Evolutionary conservation across 306 rosid genomes (phyloP).

Genomic region (Spatholobus suberectus): DNA sequence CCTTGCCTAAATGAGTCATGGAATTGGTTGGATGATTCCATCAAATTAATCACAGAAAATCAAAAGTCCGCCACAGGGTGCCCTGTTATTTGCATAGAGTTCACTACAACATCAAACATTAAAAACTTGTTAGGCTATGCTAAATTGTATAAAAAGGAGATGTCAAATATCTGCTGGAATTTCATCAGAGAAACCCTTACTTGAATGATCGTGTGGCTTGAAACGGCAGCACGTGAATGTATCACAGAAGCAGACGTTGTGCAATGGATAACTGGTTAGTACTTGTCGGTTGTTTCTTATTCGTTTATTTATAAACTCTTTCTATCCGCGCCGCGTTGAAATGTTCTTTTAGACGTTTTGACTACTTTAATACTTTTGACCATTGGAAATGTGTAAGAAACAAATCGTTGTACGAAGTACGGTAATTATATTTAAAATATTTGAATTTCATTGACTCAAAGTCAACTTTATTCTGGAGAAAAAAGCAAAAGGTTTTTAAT

Average conservation of each 20-base stretch:
- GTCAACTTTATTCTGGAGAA: too few relatives aligned
- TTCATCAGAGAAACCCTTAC: neutral
- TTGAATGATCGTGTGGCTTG: neutral
- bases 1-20: conserved; percentile 21
- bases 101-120: neutral
- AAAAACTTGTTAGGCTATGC: neutral
- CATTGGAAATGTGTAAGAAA: too few relatives aligned
- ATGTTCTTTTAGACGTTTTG: too few relatives aligned
- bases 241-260: neutral
- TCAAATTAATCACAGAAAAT: neutral
- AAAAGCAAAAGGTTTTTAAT: too few relatives aligned
- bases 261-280: too few relatives aligned
- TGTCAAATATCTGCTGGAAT: neutral
- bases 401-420: too few relatives aligned
- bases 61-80: neutral
- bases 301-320: too few relatives aligned
- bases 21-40: conserved; percentile 19
- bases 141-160: neutral
- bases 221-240: neutral
- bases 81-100: neutral
- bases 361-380: too few relatives aligned
- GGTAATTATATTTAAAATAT: too few relatives aligned
- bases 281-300: neutral
- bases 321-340: too few relatives aligned
- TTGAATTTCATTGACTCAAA: too few relatives aligned